Conservation (phyloP, 441 rosid genomes). For the Macaranga tanarius region DNA sequence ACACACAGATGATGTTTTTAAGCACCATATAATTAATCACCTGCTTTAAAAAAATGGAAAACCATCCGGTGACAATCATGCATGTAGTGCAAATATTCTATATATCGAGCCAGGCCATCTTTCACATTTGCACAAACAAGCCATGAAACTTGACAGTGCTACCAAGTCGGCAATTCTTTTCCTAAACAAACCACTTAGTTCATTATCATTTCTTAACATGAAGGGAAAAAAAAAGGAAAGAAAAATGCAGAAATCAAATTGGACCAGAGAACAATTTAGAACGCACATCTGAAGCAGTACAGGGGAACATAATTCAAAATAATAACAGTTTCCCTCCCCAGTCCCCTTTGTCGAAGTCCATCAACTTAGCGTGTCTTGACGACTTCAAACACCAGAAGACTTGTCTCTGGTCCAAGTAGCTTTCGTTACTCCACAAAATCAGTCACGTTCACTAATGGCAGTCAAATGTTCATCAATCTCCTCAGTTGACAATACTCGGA, state of each 20-base stretch:
- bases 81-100: no score
- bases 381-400: conserved; percentile 10
- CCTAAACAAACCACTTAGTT: no score
- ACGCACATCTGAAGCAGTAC: background rate
- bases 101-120: no score
- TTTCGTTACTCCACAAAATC: conserved; percentile 1
- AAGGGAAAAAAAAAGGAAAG: background rate
- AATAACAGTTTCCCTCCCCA: background rate
- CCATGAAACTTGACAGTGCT: no score
- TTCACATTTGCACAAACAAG: no score
- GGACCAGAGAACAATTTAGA: background rate
- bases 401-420: background rate
- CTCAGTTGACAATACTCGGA: conserved; percentile 67
- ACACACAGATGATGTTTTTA: no score
- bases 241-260: background rate
- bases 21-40: no score
- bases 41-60: no score
- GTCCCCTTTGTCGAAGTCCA: background rate
- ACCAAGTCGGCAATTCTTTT: no score
- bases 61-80: no score
- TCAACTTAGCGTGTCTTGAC: conserved; percentile 9
- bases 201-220: background rate
- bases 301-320: background rate
- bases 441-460: conserved; percentile 77
- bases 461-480: conserved; percentile 95